Evolutionary conservation across 202 grass and related monocot genomes (phyloP), one percentile per base, ranked within the genome.

Genomic region (Hordeum pubiflorum): DNA sequence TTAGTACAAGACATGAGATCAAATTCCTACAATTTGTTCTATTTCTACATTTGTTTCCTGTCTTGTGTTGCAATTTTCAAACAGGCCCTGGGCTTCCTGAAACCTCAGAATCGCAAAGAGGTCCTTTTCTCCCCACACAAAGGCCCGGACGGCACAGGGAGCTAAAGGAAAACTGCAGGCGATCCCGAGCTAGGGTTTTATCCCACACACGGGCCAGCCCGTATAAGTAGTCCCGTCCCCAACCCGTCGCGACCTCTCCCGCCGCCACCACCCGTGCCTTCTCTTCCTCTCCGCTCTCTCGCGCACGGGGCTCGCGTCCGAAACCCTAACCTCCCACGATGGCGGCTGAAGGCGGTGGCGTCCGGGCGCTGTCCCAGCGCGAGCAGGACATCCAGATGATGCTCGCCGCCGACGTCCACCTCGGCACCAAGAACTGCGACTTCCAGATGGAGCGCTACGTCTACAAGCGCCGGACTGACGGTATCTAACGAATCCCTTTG

Each of bases 381-480:
- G 90, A 99, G 87, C 76, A 85, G 69, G 90, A 93, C 77, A 71
- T 95, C 20, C 92, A 93, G 60, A 93, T 90, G 96, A 93, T 99
- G 92, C 89, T 95, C n/a, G 89, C 96, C 13, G 96, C 92, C 14
- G 89, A 95, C 23, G 92, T 93, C 63, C 92, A 95, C 80, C 90
- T 99, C 24, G 90, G 96, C 82, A 95, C 96, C 76, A 99, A 95
- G 89, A 99, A 99, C 79, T 99, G 92, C 85, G 92, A 99, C 68
- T 99, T 93, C 86, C 90, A 99, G 89, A 99, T 99, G 96, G 92
- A 91, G 80, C 96, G 96, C n/a, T 99, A 99, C 85, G 89, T 80
- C 31, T 90, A 63, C 85, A 91, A 89, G 86, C 88, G 96, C 57
- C 84, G 96, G 41, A 71, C 60, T 24, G 96, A 98, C 71, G 96